A percentile compares a stretch with the other conserved stretches of the same genome.
These are phyloP conservation scores for Lachancea quebecensis DNA, from an alignment of 805 yeast genomes.

Conservation along the genomic window DNA sequence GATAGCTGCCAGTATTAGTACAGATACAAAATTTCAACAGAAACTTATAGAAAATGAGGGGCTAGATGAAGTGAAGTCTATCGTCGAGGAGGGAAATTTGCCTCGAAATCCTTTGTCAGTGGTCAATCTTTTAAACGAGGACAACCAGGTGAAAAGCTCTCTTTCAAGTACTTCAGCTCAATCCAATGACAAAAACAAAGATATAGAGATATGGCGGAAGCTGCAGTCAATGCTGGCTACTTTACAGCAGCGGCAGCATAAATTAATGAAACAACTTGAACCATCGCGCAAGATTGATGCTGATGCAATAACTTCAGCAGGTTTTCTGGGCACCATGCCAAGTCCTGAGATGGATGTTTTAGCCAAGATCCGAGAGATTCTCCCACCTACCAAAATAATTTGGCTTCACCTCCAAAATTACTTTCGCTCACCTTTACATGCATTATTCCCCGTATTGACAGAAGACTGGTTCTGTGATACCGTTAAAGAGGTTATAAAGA, in stretches of 20 bases:
- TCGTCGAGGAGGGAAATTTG: conserved; percentile 6
- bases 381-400: conserved; percentile 39
- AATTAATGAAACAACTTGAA: too few relatives aligned
- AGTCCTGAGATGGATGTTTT: conserved; percentile 22
- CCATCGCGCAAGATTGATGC: too few relatives aligned
- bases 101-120: conserved; percentile 9
- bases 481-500: conserved; percentile 35
- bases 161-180: neutral
- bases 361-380: conserved; percentile 29
- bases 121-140: conserved; percentile 8
- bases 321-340: conserved; percentile 2
- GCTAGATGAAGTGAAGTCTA: conserved; percentile 29
- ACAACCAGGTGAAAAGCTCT: conserved; percentile 7
- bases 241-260: conserved; percentile 10
- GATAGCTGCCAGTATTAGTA: conserved; percentile 6
- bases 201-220: conserved; percentile 12
- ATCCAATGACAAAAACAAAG: conserved; percentile 4
- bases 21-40: conserved; percentile 28
- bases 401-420: conserved; percentile 42
- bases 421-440: conserved; percentile 38
- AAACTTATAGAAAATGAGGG: conserved; percentile 35
- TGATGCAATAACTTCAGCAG: too few relatives aligned
- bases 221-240: conserved; percentile 11
- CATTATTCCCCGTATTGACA: conserved; percentile 43
- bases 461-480: conserved; percentile 31